Base-by-base conservation (phyloP, 129 eudicot species). In the Flaveria bidentis region DNA sequence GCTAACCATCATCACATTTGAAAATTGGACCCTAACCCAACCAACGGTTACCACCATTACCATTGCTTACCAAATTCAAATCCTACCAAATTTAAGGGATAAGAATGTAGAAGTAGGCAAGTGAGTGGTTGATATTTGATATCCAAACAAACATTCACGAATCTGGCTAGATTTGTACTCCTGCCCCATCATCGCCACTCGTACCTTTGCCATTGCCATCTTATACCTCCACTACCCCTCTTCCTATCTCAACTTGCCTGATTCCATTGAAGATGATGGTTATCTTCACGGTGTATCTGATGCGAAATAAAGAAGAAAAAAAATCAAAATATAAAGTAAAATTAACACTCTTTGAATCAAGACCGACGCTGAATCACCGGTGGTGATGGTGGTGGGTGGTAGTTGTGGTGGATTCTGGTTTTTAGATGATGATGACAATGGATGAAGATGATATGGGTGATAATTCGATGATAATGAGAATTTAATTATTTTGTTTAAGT, bases 121-220 rank as follows among this genome's bases (percentile, higher is more conserved):
- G 52, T 89, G 96, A 89, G 91, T 89, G 18, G 96, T 89, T 7
- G 96, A 86, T 60, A 87, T 89, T 12, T 56, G 96, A 47, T 91
- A 86, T 49, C 96, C 96, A 20, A 89, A 89, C 83, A 89, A 89
- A 66, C 64, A 91, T 6, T 82, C 95, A 8, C 80, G 91, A 25
- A 82, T 89, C 28, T 89, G 89, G 95, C 83, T 89, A 1, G 95
- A 91, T 62, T 89, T 91, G 9, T 16, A 39, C 25, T 16, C 69
- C 46, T 64, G 89, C 82, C 28, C 87, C 80, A 87, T 87, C 82
- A 85, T 89, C 30, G 89, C 96, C n/a, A 39, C 66, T 15, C 41
- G 41, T 2, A 39, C 66, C 66, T 60, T 25, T n/a, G 66, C 25
- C 67, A 60, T 41, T 1, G 41, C 67, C 22, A 85, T 89, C 14